Percentiles rank a stretch among this genome's conserved stretches.
These are phyloP conservation scores for Glycine soja DNA, from an alignment of 306 rosid genomes.

Conservation along the genomic window DNA sequence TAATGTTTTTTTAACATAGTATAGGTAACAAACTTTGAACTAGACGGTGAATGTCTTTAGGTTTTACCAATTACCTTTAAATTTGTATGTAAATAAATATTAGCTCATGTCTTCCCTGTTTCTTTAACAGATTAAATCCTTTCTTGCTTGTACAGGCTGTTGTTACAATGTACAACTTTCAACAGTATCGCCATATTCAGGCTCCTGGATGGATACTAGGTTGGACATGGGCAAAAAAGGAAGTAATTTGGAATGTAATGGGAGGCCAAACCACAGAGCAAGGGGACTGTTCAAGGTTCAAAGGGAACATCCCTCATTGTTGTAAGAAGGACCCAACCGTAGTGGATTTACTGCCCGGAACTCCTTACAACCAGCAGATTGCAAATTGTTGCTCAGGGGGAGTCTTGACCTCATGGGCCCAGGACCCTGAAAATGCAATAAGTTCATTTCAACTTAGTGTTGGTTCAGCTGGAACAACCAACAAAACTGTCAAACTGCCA, in stretches of 20 bases:
- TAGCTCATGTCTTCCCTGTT: neutral
- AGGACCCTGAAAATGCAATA: conserved; percentile 69
- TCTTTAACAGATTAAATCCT: conserved; percentile 1
- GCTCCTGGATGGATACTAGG: conserved; percentile 90
- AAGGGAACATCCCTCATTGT: conserved; percentile 78
- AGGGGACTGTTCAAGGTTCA: conserved; percentile 82
- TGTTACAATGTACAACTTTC: conserved; percentile 89
- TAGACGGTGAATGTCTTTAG: neutral
- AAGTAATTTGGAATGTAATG: conserved; percentile 84
- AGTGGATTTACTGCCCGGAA: conserved; percentile 86
- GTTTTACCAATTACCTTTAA: neutral
- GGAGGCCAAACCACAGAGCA: conserved; percentile 86
- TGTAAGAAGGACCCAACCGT: conserved; percentile 81
- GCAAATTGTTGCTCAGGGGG: conserved; percentile 93
- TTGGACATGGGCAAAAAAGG: conserved; percentile 94
- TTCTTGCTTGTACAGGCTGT: conserved; percentile 63
- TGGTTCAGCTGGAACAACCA: conserved; percentile 83
- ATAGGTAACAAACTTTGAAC: neutral
- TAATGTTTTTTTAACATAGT: neutral
- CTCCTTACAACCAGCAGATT: conserved; percentile 83
- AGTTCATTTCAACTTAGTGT: conserved; percentile 82
- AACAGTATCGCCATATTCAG: conserved; percentile 87
- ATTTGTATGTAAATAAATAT: neutral
- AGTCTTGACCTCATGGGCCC: conserved; percentile 73
- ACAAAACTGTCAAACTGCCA: conserved; percentile 77